A percentile compares a stretch with the other conserved stretches of the same genome.
Evolutionary conservation across 2,329 filamentous ascomycete species (phyloP).

Genomic region (Tolypocladium tropicale): DNA sequence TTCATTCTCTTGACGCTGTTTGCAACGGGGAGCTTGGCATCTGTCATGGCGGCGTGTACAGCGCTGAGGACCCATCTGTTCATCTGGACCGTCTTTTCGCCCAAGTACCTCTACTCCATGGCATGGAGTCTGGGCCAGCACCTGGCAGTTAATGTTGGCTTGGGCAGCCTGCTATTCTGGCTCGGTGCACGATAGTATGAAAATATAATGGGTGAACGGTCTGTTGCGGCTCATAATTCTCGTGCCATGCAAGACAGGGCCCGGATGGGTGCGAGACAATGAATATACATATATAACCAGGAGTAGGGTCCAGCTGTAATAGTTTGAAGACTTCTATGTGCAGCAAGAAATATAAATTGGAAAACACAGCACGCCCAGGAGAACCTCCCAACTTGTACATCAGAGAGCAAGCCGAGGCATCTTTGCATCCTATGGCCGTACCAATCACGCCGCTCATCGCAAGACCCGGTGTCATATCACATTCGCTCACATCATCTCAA

Average conservation of each 20-base stretch:
- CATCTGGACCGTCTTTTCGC: conserved; percentile 97
- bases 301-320: no score
- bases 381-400: neutral
- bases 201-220: no score
- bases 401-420: neutral
- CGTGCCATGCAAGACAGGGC: no score
- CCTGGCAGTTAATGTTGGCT: conserved; percentile 56
- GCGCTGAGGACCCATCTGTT: conserved; percentile 80
- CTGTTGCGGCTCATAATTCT: no score
- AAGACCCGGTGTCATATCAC: conserved; percentile 2
- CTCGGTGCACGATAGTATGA: conserved; percentile 24
- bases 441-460: neutral
- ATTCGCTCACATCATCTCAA: conserved; percentile 5
- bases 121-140: conserved; percentile 83
- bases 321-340: neutral
- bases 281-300: no score
- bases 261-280: no score
- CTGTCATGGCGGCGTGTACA: conserved; percentile 84
- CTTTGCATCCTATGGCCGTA: neutral
- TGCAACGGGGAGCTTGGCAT: conserved; percentile 50
- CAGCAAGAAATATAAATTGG: neutral
- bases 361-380: neutral
- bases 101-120: conserved; percentile 88
- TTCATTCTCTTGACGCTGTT: conserved; percentile 61
- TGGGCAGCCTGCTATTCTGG: conserved; percentile 50